These are phyloP conservation scores for Prillingera fragicola DNA, from an alignment of 1,284 basidiomycete species.

Conservation along the genomic window DNA sequence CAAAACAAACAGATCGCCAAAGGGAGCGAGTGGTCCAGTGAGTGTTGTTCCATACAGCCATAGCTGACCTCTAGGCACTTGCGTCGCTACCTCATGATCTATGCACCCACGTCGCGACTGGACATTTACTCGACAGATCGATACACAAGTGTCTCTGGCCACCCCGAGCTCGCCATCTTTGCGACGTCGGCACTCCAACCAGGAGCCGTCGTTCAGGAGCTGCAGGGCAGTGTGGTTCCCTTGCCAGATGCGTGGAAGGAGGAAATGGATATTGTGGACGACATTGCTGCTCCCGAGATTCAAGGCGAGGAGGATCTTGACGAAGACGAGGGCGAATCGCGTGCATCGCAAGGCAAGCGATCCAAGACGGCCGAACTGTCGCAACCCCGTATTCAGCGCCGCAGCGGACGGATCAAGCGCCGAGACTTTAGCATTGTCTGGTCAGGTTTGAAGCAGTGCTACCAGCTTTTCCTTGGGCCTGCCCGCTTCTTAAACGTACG, in stretches of 20 bases:
- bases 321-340: conserved; percentile 6
- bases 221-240: conserved; percentile 40
- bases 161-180: conserved; percentile 43
- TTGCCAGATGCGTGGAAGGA: conserved; percentile 38
- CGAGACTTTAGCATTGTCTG: conserved; percentile 47
- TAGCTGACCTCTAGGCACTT: conserved; percentile 30
- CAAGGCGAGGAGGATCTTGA: conserved; percentile 22
- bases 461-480: conserved; percentile 47
- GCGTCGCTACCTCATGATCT: conserved; percentile 37
- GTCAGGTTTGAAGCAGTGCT: conserved; percentile 36
- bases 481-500: conserved; percentile 47
- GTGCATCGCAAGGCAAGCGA: conserved; percentile 2
- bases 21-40: conserved; percentile 33
- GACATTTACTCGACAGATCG: conserved; percentile 43
- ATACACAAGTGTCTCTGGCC: conserved; percentile 38
- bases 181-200: conserved; percentile 34
- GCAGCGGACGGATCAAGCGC: conserved; percentile 36
- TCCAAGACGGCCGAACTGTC: conserved; percentile 1
- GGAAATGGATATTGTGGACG: conserved; percentile 40
- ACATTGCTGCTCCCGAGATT: conserved; percentile 28
- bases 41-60: conserved; percentile 1
- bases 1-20: conserved; percentile 29
- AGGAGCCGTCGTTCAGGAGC: conserved; percentile 30
- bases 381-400: conserved; percentile 1
- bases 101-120: conserved; percentile 36